Evolutionary conservation across 2,329 filamentous ascomycete species (phyloP), one percentile per base, ranked within the genome.

Genomic region (Hypomyces rosellus): DNA sequence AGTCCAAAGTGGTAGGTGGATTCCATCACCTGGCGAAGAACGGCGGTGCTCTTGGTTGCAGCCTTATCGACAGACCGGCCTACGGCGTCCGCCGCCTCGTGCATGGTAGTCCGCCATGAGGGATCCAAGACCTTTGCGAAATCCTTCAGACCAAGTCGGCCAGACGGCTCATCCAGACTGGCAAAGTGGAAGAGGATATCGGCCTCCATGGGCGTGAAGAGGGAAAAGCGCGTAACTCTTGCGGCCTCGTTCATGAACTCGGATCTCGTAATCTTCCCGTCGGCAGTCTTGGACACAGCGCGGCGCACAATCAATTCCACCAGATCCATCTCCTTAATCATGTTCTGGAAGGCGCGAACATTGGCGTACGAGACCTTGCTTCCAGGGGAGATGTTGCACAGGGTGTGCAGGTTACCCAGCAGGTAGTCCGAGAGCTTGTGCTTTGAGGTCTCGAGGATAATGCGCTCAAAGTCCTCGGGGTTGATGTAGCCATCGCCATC

Each of bases 131-230:
- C 93, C 71, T 96, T 96, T 61, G 89, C 84, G 65, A 99, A 99
- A 70, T 97, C 91, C 54, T 74, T 72, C 41, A 96, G 76, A 33
- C 87, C 82, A 1, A 99, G 81, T 45, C 89, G 81, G 16, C 91
- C 93, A 1, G 90, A 92, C 3, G 89, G 87, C 61, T 93, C 86
- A 65, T 96, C 89, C 49, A 97, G 78, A 55, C 91, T 89, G 54
- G 93, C 93, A 69, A 99, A 99, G 73, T 97, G 93, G 77, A 99
- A 99, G 38, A 99, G 81, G 55, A 99, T 96, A 65, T 99, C 93
- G 38, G 92, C 91, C 71, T 99, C 93, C 90, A 97, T 96, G 12
- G 93, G 93, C 0, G 93, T 97, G 71, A 97, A 96, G 34, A 95
- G 81, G 12, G 91, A 95, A 75, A 96, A 99, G 56, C 93, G 85